These are phyloP conservation scores for Mallotus nudiflorus DNA, from an alignment of 345 rosid species.

Conservation along the genomic window DNA sequence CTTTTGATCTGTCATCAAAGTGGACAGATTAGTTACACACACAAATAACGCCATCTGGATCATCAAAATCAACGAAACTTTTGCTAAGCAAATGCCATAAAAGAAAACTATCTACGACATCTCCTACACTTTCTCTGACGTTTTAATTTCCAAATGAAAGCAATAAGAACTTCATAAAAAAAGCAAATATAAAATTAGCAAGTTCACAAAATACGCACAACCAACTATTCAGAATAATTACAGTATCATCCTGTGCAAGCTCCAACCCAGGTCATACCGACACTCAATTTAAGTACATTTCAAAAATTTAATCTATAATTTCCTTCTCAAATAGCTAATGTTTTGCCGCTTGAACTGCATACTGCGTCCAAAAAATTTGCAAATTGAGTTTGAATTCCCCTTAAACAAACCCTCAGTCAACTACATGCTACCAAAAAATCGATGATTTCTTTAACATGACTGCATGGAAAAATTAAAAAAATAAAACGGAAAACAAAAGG, in stretches of 20 bases:
- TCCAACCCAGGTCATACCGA: not conserved
- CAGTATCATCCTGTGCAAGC: not conserved
- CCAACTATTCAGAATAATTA: not conserved
- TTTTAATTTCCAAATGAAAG: too few relatives aligned
- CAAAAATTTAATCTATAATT: not conserved
- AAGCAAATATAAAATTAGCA: too few relatives aligned
- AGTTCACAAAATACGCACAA: too few relatives aligned
- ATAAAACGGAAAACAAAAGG: not conserved
- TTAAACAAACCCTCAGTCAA: not conserved
- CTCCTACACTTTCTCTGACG: too few relatives aligned
- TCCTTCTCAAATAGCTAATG: not conserved
- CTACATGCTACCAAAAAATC: too few relatives aligned
- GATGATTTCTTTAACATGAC: too few relatives aligned
- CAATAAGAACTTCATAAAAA: not conserved
- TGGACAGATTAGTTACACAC: not conserved
- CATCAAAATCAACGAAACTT: not conserved
- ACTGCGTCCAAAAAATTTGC: not conserved
- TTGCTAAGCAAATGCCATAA: not conserved
- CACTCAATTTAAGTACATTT: not conserved
- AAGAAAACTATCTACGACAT: not conserved
- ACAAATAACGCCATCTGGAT: not conserved
- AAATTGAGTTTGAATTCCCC: not conserved
- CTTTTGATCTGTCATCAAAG: not conserved
- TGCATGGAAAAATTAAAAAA: not conserved
- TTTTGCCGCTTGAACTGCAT: not conserved